Percentiles rank a stretch among this genome's conserved stretches.
phyloP scores from a whole-genome alignment of 140 eudicot genomes.

The Senecio squalidus region DNA sequence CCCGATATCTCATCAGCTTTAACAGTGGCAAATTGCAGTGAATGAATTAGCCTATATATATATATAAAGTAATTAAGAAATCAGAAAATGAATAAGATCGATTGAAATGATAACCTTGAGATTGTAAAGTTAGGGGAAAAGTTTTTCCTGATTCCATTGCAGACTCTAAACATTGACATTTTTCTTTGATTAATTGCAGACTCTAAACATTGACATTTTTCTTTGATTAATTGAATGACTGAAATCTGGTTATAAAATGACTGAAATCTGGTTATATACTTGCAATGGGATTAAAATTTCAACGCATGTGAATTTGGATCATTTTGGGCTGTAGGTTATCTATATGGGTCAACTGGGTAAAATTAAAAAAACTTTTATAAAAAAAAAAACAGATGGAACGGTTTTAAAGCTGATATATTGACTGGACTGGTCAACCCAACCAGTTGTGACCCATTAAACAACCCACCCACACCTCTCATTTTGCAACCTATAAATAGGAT shows the following conservation, averaged over 20 bases:
- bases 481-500: not conserved
- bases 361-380: too few species aligned
- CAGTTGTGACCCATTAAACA: not conserved
- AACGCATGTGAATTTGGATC: not conserved
- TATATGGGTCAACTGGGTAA: too few species aligned
- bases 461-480: not conserved
- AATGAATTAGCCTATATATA: constrained; percentile 48
- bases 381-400: too few species aligned
- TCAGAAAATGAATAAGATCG: not conserved
- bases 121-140: constrained; percentile 1
- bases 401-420: too few species aligned
- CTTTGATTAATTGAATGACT: too few species aligned
- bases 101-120: too few species aligned
- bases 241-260: too few species aligned
- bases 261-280: too few species aligned
- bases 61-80: too few species aligned
- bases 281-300: not conserved
- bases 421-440: not conserved
- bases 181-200: constrained; percentile 14
- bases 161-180: constrained; percentile 29
- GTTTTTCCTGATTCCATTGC: constrained; percentile 17
- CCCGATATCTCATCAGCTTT: constrained; percentile 69
- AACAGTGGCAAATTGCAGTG: constrained; percentile 75
- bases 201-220: constrained; percentile 25
- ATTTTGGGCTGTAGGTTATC: not conserved